A percentile compares a stretch with the other conserved stretches of the same genome.
Conservation (phyloP, 2,329 filamentous ascomycete species). For the Trichophyton benhamiae region DNA sequence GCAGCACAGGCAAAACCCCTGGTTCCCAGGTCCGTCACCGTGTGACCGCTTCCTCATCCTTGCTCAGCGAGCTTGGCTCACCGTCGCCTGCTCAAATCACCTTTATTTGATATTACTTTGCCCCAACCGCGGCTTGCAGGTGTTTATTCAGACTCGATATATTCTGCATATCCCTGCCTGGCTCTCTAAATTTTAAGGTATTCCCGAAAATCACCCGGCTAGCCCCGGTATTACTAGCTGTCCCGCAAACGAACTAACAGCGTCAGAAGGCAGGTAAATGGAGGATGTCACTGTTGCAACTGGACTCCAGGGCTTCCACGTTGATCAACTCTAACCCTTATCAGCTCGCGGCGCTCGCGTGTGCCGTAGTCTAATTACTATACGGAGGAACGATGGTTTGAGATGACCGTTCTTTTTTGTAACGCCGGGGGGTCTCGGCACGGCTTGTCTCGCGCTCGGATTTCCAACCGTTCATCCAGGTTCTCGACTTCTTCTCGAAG, state of each 20-base stretch:
- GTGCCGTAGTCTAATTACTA: conserved; percentile 1
- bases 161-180: neutral
- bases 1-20: neutral
- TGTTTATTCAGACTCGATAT: neutral
- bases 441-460: neutral
- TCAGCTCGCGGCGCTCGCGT: neutral
- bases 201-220: conserved; percentile 2
- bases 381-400: neutral
- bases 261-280: neutral
- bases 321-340: conserved; percentile 3
- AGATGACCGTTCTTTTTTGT: neutral
- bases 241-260: neutral
- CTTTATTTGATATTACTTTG: neutral
- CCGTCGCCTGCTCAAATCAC: neutral
- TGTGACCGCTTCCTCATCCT: neutral
- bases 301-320: neutral
- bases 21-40: neutral
- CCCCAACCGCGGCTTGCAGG: neutral
- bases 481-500: neutral
- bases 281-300: conserved; percentile 6
- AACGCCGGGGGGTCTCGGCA: neutral
- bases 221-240: neutral
- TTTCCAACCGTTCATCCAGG: neutral
- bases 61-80: neutral
- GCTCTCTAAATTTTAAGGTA: neutral